Evolutionary conservation across 2,329 filamentous ascomycete species (phyloP), one percentile per base, ranked within the genome.

Genomic region (Diaporthe vaccinii): DNA sequence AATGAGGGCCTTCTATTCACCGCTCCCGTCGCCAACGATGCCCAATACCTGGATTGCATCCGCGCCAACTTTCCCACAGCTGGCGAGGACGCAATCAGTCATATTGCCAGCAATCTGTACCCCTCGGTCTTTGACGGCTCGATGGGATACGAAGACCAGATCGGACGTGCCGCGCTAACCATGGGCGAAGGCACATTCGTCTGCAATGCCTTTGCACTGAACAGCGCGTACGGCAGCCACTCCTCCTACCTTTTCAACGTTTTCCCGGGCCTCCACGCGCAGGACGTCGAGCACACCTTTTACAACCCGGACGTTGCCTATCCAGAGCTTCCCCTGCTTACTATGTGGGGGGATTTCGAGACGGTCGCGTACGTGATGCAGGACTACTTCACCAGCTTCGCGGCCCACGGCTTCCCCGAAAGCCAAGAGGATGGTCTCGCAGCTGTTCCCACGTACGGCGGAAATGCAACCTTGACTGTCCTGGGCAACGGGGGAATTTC

Each of bases 1-100:
- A 68, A 68, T 4, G 62, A 68, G 62, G 62, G 62, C 34, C 62
- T 68, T 22, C 22, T 68, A n/a, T 68, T 68, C 41, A 68, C 62
- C n/a, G 62, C 44, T 14, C 62, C 36, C 12, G 22, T 68, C 41
- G 25, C 22, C 36, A 36, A 68, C 41, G 31, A 68, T 10, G 41
- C 62, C 4, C 36, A n/a, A 14, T 49, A 49, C 1, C 41, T 34
- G 31, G 44, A 49, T 44, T 34, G 22, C 44, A 44, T 68, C 12
- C 41, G 53, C 25, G 53, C n/a, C 41, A 49, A 49, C 25, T 49
- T 68, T 25, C 31, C 41, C n/a, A 46, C 62, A n/a, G 20, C 25
- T 20, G 44, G 41, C n/a, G 44, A 46, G 28, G 25, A 46, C n/a
- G 44, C 5, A n/a, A 46, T 34, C 25, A 36, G 25, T 22, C 62